A percentile compares a stretch with the other conserved stretches of the same genome.
These are phyloP conservation scores for Rhodomyrtus psidioides DNA, from an alignment of 441 rosid species.

Conservation along the genomic window DNA sequence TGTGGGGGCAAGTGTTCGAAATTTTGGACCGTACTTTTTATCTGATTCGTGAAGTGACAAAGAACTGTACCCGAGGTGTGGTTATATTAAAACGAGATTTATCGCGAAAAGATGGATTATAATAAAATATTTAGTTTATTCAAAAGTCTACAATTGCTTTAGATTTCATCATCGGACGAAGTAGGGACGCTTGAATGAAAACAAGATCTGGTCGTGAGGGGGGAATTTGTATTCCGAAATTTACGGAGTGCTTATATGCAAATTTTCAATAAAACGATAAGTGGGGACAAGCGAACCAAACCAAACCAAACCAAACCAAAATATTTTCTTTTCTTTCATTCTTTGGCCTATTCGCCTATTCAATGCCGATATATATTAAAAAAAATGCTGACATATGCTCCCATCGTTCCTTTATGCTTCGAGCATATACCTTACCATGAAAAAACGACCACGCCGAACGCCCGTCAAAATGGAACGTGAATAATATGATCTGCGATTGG, in stretches of 20 bases:
- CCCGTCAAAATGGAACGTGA: neutral
- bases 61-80: neutral
- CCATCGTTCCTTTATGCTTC: neutral
- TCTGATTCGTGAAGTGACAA: neutral
- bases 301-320: neutral
- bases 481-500: fast-evolving
- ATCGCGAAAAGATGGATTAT: no score
- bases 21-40: neutral
- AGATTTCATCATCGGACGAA: neutral
- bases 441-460: neutral
- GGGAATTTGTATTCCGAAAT: no score
- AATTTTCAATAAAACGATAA: no score
- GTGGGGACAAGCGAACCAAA: no score
- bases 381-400: no score
- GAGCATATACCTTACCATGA: neutral
- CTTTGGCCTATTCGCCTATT: no score
- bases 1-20: neutral
- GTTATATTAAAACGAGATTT: neutral
- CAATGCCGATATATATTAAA: no score
- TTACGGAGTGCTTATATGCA: no score
- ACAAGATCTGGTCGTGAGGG: neutral
- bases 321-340: neutral
- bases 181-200: neutral
- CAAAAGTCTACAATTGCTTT: neutral
- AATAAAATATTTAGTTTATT: no score